These are phyloP conservation scores for Hymenoscyphus fraxineus DNA, from an alignment of 2,329 filamentous ascomycete genomes.

Conservation along the genomic window DNA sequence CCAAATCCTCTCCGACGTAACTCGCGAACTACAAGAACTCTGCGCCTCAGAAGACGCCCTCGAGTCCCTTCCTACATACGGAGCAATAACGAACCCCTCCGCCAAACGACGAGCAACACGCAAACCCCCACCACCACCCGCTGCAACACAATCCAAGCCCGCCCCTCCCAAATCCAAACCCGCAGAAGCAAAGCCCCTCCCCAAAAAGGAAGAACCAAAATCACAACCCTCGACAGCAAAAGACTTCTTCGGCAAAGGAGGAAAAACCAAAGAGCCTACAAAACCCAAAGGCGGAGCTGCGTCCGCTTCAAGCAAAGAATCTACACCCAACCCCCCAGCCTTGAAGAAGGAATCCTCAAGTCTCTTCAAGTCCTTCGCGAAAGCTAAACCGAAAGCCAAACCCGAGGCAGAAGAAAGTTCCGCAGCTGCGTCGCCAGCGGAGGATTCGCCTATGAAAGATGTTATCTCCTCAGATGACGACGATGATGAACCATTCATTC, in stretches of 20 bases:
- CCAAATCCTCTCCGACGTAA: conserved; percentile 66
- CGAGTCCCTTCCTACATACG: conserved; percentile 59
- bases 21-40: conserved; percentile 56
- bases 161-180: conserved; percentile 33
- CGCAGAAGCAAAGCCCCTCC: conserved; percentile 20
- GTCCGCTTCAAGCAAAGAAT: conserved; percentile 27
- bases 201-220: conserved; percentile 22
- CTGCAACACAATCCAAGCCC: conserved; percentile 39
- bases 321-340: conserved; percentile 28
- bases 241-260: conserved; percentile 38
- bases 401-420: conserved; percentile 40
- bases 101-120: conserved; percentile 47
- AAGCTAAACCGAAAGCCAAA: conserved; percentile 56
- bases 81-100: conserved; percentile 70
- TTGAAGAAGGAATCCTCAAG: conserved; percentile 59
- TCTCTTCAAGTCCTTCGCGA: conserved; percentile 79
- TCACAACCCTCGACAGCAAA: conserved; percentile 33
- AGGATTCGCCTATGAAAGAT: conserved; percentile 53
- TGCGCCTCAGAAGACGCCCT: conserved; percentile 56
- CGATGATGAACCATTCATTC: conserved; percentile 49
- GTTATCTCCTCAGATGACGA: conserved; percentile 48
- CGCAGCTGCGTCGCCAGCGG: conserved; percentile 34
- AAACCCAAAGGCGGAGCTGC: conserved; percentile 21
- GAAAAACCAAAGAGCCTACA: conserved; percentile 14
- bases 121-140: conserved; percentile 22